These are phyloP conservation scores for Beta vulgaris DNA, from an alignment of 148 eudicot species.

Conservation along the genomic window DNA sequence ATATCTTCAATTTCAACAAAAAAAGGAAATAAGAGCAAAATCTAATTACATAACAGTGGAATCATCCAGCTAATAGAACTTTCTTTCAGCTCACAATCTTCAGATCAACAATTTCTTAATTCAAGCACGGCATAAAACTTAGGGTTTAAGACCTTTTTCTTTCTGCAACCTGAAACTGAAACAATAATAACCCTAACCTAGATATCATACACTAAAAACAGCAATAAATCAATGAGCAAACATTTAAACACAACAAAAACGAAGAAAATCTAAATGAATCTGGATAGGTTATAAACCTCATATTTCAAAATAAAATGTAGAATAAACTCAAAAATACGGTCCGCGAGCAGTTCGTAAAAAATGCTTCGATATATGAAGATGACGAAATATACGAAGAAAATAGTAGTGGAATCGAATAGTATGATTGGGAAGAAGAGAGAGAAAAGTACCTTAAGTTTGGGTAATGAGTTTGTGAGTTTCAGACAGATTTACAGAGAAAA, in stretches of 20 bases:
- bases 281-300: no score
- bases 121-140: background rate
- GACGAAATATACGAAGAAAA: background rate
- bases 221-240: background rate
- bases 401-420: background rate
- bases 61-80: background rate
- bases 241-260: no score
- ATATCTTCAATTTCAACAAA: background rate
- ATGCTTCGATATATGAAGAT: background rate
- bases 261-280: background rate
- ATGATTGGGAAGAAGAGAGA: background rate
- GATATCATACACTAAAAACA: background rate
- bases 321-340: background rate
- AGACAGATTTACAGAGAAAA: background rate
- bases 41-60: background rate
- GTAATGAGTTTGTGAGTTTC: background rate
- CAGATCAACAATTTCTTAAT: background rate
- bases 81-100: background rate
- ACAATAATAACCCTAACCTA: constrained; percentile 13
- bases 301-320: background rate
- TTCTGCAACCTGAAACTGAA: background rate
- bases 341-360: no score
- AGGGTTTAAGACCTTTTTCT: constrained; percentile 6
- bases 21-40: background rate
- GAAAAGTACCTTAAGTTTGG: background rate